Evolutionary conservation across 371 early-diverging fungal species (phyloP).

Genomic region (Smittium mucronatum): DNA sequence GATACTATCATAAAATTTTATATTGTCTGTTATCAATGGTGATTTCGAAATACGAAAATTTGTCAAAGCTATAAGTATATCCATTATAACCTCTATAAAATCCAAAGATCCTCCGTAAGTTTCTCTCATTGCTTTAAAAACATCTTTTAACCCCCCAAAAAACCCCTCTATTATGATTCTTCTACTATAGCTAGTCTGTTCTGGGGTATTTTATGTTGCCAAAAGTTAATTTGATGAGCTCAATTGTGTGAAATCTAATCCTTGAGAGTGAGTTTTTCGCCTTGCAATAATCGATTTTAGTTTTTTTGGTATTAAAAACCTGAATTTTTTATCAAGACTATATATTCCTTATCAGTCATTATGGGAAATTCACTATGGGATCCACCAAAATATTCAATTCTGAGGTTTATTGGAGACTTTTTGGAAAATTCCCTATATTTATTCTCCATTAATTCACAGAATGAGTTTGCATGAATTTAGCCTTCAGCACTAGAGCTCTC

Average conservation of each 20-base stretch:
- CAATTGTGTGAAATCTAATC: background rate
- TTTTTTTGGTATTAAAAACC: background rate
- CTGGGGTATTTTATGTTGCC: background rate
- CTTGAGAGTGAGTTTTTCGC: background rate
- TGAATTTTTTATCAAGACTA: background rate
- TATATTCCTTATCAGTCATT: background rate
- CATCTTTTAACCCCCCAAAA: background rate
- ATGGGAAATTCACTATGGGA: background rate
- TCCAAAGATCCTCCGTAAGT: background rate
- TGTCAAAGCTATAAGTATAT: background rate
- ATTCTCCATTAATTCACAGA: background rate
- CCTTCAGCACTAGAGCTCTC: background rate
- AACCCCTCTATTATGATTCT: background rate
- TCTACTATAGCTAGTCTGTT: background rate
- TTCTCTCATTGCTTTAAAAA: background rate
- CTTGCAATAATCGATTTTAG: background rate
- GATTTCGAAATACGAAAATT: background rate
- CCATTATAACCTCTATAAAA: background rate
- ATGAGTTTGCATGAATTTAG: background rate
- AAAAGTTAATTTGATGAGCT: background rate
- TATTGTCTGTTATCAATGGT: background rate
- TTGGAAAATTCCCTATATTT: background rate
- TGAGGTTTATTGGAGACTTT: background rate
- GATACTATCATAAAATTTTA: background rate
- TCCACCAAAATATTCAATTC: background rate